A percentile compares a stretch with the other conserved stretches of the same genome.
These are phyloP conservation scores for Sporothrix luriei DNA, from an alignment of 2,329 filamentous ascomycete species.

Conservation along the genomic window DNA sequence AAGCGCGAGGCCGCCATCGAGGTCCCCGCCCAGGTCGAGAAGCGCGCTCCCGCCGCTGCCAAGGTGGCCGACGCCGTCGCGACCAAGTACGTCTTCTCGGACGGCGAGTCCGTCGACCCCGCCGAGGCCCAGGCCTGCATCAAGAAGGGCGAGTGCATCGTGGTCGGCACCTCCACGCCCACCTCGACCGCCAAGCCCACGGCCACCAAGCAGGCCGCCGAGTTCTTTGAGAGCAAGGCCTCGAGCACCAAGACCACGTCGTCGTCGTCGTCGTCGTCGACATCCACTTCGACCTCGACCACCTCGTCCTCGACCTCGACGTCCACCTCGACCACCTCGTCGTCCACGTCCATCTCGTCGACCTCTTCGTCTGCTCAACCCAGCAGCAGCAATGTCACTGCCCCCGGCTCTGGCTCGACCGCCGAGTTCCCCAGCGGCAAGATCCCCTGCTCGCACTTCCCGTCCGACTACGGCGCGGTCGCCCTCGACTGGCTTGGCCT, in stretches of 20 bases:
- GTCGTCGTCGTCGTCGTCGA: slow-evolving; percentile 39
- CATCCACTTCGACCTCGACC: slow-evolving; percentile 36
- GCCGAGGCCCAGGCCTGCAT: slow-evolving; percentile 72
- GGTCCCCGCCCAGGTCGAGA: slow-evolving; percentile 44
- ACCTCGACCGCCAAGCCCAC: slow-evolving; percentile 49
- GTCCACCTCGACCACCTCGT: slow-evolving; percentile 19
- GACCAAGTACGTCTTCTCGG: slow-evolving; percentile 68
- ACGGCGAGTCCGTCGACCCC: slow-evolving; percentile 62
- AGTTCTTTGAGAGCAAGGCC: slow-evolving; percentile 57
- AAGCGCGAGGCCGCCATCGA: slow-evolving; percentile 49
- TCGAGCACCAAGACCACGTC: slow-evolving; percentile 27
- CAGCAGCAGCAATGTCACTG: not conserved
- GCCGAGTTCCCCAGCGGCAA: slow-evolving; percentile 74
- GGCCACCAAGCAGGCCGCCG: slow-evolving; percentile 45
- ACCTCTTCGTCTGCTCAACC: slow-evolving; percentile 39
- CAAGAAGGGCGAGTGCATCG: slow-evolving; percentile 67
- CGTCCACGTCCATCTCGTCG: not conserved
- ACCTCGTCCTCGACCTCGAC: slow-evolving; percentile 13
- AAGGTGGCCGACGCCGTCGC: slow-evolving; percentile 64
- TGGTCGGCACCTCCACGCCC: slow-evolving; percentile 62
- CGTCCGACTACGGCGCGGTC: slow-evolving; percentile 77
- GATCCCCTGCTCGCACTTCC: slow-evolving; percentile 72
- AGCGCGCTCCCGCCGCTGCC: slow-evolving; percentile 52
- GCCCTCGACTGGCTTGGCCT: slow-evolving; percentile 68
- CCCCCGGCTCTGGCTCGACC: slow-evolving; percentile 54